Base-by-base conservation (phyloP, 148 eudicot species). In the Silene conica region DNA sequence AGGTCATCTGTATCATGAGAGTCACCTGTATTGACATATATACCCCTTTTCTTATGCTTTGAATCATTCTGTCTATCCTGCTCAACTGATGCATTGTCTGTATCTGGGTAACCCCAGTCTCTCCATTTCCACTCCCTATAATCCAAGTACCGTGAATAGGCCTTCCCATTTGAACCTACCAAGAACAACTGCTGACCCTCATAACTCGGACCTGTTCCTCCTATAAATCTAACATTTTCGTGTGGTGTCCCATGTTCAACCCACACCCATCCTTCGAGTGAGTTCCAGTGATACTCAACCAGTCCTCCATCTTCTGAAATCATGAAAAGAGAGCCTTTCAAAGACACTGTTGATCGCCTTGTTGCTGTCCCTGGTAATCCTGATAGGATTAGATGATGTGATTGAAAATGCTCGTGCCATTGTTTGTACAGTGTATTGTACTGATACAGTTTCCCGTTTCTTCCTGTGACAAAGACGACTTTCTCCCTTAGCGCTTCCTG, bases 331-430 rank as follows among this genome's bases (percentile, higher is more conserved):
- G 97, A 92, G 43, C 97, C 91, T 43, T 76, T 70, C 52, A 77
- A 77, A 58, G 91, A 85, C 5, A n/a, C 16, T 11, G 77, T 26
- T 16, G 90, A 82, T 52, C 82, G 76, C 64, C 96, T 88, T 78
- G 82, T 84, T 26, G 90, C 86, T 70, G 92, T 89, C 52, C 98
- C 98, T 0, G 92, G 90, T 54, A 79, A 69, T 82, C 83, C 79
- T 43, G 93, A 87, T 10, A 93, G 83, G 58, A 86, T 75, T 80
- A 93, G 73, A 83, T 93, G 96, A 50, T 78, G 93, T 23, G 98
- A 89, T 71, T 93, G 96, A 76, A 67, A 69, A 77, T 93, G 98
- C 72, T 86, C 85, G 31, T 93, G 98, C 98, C 98, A 93, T 43
- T 89, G 43, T 69, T 86, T 87, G 0, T 89, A 87, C 15, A 90